A percentile compares a stretch with the other conserved stretches of the same genome.
phyloP scores from a whole-genome alignment of 192 early-diverging fungal genomes.

The Haplosporangium gracile region DNA sequence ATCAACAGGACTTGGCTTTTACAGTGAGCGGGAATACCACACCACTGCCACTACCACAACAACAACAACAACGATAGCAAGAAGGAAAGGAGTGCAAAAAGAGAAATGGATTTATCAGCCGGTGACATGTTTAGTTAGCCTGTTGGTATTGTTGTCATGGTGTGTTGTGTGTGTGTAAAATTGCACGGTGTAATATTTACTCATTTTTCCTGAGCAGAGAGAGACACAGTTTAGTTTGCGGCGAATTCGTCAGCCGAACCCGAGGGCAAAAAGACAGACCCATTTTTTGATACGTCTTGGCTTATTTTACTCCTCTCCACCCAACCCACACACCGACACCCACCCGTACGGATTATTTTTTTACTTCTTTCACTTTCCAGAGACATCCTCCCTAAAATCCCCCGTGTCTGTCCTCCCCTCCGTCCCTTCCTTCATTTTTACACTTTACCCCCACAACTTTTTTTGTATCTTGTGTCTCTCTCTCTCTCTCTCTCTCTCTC shows the following conservation, averaged over 20 bases:
- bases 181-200: background rate
- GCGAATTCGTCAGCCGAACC: constrained; percentile 9
- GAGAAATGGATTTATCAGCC: background rate
- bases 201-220: background rate
- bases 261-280: background rate
- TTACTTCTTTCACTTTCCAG: constrained; percentile 5
- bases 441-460: constrained; percentile 9
- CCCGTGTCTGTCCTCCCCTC: constrained; percentile 1
- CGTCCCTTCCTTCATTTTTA: background rate
- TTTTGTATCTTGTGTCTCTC: background rate
- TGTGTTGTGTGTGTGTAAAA: background rate
- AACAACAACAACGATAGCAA: background rate
- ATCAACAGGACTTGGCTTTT: background rate
- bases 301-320: background rate
- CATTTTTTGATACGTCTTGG: background rate
- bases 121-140: background rate
- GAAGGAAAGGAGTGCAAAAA: background rate
- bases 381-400: background rate
- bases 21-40: background rate
- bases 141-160: background rate
- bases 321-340: background rate
- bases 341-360: background rate
- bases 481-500: too few species aligned
- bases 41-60: background rate
- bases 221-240: background rate